A percentile compares a stretch with the other conserved stretches of the same genome.
Conservation (phyloP, 495 filamentous ascomycete genomes). For the Annulohypoxylon stygium region DNA sequence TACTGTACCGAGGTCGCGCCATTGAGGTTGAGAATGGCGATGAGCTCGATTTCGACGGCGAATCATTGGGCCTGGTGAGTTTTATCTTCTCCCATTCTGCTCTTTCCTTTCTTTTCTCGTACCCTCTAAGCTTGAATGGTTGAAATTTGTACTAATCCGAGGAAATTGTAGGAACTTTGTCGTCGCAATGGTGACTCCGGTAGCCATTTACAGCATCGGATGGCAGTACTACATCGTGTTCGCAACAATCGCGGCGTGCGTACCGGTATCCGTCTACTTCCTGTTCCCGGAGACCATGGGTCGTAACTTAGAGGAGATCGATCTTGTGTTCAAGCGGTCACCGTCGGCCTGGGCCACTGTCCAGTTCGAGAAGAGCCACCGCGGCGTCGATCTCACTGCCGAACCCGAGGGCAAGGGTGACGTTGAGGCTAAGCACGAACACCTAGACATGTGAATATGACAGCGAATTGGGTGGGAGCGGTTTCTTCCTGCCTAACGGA, state of each 20-base stretch:
- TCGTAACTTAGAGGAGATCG: conserved; percentile 73
- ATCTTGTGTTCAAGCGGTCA: conserved; percentile 75
- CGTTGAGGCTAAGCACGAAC: neutral
- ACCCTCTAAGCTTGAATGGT: neutral
- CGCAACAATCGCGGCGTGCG: conserved; percentile 61
- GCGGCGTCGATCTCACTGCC: conserved; percentile 60
- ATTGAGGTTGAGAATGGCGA: conserved; percentile 65
- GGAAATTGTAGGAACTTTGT: conserved; percentile 60
- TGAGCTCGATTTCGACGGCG: conserved; percentile 64
- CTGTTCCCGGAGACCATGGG: conserved; percentile 69
- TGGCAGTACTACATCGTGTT: conserved; percentile 66
- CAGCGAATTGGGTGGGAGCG: neutral
- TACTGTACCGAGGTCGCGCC: conserved; percentile 71
- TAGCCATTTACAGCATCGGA: conserved; percentile 61
- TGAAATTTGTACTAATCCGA: neutral
- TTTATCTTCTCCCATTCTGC: conserved; percentile 15
- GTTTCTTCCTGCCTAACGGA: neutral
- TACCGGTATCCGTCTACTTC: conserved; percentile 67
- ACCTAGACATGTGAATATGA: conserved; percentile 12
- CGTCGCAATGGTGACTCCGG: conserved; percentile 60
- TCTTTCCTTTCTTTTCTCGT: neutral
- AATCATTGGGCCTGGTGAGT: conserved; percentile 65
- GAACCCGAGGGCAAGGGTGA: conserved; percentile 64
- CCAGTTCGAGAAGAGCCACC: conserved; percentile 66
- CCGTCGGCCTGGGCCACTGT: conserved; percentile 70